phyloP scores from a whole-genome alignment of 371 early-diverging fungal species.

The Batrachochytrium dendrobatidis region DNA sequence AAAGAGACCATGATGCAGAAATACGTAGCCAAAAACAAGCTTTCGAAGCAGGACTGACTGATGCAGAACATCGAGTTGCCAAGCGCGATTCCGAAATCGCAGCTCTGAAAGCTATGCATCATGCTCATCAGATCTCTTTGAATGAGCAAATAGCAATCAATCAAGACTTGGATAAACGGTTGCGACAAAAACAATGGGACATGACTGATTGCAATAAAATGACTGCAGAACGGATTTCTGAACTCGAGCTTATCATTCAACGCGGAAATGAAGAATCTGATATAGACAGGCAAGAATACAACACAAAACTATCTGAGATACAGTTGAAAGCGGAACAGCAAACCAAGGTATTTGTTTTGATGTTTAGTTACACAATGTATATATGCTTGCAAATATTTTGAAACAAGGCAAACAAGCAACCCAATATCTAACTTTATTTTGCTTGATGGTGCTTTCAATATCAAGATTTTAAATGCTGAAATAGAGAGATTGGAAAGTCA shows the following conservation, averaged over 20 bases:
- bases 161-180: constrained; percentile 13
- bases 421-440: too few relatives aligned
- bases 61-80: constrained; percentile 13
- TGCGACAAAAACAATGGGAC: constrained; percentile 27
- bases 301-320: too few relatives aligned
- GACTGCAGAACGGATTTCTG: constrained; percentile 8
- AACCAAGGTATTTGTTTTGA: too few relatives aligned
- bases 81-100: constrained; percentile 10
- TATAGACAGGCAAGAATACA: too few relatives aligned
- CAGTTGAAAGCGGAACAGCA: too few relatives aligned
- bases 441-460: too few relatives aligned
- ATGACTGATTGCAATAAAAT: constrained; percentile 19
- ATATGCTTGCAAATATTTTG: too few relatives aligned
- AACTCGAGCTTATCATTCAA: constrained; percentile 17
- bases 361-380: too few relatives aligned
- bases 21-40: constrained; percentile 8
- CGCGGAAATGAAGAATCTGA: too few relatives aligned
- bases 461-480: too few relatives aligned
- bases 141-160: constrained; percentile 14
- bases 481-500: too few relatives aligned
- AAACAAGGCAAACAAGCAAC: too few relatives aligned
- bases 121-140: constrained; percentile 3
- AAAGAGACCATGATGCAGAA: constrained; percentile 11
- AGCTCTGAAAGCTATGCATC: constrained; percentile 6
- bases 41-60: constrained; percentile 3